Percentiles rank a stretch among this genome's conserved stretches.
Conservation (phyloP, 2,329 filamentous ascomycete species). For the Paracoccidioides lutzii region DNA sequence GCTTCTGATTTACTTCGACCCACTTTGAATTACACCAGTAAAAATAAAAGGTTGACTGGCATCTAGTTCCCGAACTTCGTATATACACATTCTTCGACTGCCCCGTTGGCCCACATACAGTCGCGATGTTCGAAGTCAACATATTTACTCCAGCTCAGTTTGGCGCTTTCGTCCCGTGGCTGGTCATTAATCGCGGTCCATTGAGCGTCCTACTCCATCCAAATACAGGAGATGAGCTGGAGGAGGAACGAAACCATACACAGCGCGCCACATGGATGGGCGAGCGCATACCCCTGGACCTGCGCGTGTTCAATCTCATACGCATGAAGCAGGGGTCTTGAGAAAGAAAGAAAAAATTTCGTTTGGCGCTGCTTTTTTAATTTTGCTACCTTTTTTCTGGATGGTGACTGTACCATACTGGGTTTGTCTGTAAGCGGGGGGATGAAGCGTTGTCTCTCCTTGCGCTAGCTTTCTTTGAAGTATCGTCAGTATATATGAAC, state of each 20-base stretch:
- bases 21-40: neutral
- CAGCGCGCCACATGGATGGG: slow-evolving; percentile 35
- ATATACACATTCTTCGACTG: slow-evolving; percentile 67
- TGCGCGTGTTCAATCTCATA: slow-evolving; percentile 25
- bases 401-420: neutral
- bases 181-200: slow-evolving; percentile 68
- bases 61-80: slow-evolving; percentile 64
- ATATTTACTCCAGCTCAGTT: slow-evolving; percentile 76
- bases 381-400: neutral
- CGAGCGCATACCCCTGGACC: slow-evolving; percentile 33
- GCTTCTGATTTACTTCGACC: neutral
- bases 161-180: slow-evolving; percentile 76
- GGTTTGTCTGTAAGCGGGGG: no score
- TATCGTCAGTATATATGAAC: no score
- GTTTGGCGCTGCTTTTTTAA: neutral
- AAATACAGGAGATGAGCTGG: slow-evolving; percentile 48
- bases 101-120: slow-evolving; percentile 68
- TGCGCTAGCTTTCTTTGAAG: no score
- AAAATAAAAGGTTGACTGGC: no score
- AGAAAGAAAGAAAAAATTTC: neutral
- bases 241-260: slow-evolving; percentile 39
- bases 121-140: slow-evolving; percentile 90
- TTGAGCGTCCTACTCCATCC: slow-evolving; percentile 70
- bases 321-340: slow-evolving; percentile 11
- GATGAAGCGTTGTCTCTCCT: no score